Percentiles rank a stretch among this genome's conserved stretches.
Conservation (phyloP, 2,329 filamentous ascomycete genomes). For the Arthrocladium fulminans region DNA sequence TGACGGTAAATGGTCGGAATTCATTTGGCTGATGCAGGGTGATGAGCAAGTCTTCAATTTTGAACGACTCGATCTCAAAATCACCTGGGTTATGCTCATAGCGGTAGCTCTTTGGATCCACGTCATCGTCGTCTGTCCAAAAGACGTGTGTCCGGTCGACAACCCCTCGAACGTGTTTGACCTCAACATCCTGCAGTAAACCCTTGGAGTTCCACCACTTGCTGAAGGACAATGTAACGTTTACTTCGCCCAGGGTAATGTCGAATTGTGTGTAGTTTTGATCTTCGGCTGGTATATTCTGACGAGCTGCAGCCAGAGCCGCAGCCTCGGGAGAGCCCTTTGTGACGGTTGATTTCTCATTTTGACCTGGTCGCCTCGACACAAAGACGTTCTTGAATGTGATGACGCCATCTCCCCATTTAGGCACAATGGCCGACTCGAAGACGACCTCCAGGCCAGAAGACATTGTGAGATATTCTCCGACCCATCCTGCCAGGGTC, state of each 20-base stretch:
- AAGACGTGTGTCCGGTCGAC: constrained; percentile 78
- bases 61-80: constrained; percentile 95
- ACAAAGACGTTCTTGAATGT: constrained; percentile 96
- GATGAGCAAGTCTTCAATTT: constrained; percentile 83
- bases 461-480: constrained; percentile 89
- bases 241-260: constrained; percentile 85
- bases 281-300: constrained; percentile 53
- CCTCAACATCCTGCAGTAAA: constrained; percentile 79
- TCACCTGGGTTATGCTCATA: constrained; percentile 84
- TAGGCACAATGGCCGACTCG: constrained; percentile 93
- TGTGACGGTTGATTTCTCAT: constrained; percentile 64
- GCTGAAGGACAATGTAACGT: constrained; percentile 92
- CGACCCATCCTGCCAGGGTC: constrained; percentile 84
- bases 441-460: constrained; percentile 91
- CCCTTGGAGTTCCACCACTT: constrained; percentile 99
- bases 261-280: constrained; percentile 98
- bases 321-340: constrained; percentile 83
- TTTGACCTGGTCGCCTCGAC: constrained; percentile 77
- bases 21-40: constrained; percentile 82
- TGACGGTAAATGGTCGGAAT: constrained; percentile 91
- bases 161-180: constrained; percentile 86
- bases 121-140: constrained; percentile 53
- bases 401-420: constrained; percentile 91
- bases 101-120: constrained; percentile 78
- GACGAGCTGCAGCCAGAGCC: constrained; percentile 72